phyloP scores from a whole-genome alignment of 1,139 yeast genomes.

The Yamadazyma sp. region DNA sequence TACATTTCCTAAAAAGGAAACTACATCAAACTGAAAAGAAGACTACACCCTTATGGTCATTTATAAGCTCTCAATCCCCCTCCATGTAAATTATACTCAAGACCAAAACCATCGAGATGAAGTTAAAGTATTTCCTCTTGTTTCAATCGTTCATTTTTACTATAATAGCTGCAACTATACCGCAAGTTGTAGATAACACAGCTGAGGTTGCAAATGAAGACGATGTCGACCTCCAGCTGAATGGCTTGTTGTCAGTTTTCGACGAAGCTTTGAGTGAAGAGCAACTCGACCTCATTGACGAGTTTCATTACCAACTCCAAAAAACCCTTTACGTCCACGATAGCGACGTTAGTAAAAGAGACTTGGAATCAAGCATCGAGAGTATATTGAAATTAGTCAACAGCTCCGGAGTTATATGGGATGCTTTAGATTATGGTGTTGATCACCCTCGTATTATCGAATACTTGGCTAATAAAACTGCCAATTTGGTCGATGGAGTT shows the following conservation, averaged over 20 bases:
- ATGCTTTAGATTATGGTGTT: conserved; percentile 37
- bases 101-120: not conserved
- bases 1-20: conserved; percentile 17
- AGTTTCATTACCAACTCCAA: conserved; percentile 12
- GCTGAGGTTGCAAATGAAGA: conserved; percentile 1
- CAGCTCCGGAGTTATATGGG: conserved; percentile 37
- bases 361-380: conserved; percentile 22
- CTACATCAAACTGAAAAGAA: not conserved
- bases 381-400: conserved; percentile 29
- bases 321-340: conserved; percentile 1
- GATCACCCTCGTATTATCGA: conserved; percentile 29
- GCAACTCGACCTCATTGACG: conserved; percentile 13
- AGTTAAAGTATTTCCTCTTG: not conserved
- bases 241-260: conserved; percentile 1
- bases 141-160: not conserved
- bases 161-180: not conserved
- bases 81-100: not conserved
- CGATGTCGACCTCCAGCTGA: not conserved
- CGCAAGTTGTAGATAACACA: not conserved
- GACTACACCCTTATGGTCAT: conserved; percentile 1
- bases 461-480: conserved; percentile 33
- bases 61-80: conserved; percentile 1
- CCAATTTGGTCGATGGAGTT: conserved; percentile 16
- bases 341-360: conserved; percentile 16
- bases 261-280: conserved; percentile 16